Percentiles rank a stretch among this genome's conserved stretches.
Conservation (phyloP, 176 grass and related monocot genomes). For the Calamus simplicifolius region DNA sequence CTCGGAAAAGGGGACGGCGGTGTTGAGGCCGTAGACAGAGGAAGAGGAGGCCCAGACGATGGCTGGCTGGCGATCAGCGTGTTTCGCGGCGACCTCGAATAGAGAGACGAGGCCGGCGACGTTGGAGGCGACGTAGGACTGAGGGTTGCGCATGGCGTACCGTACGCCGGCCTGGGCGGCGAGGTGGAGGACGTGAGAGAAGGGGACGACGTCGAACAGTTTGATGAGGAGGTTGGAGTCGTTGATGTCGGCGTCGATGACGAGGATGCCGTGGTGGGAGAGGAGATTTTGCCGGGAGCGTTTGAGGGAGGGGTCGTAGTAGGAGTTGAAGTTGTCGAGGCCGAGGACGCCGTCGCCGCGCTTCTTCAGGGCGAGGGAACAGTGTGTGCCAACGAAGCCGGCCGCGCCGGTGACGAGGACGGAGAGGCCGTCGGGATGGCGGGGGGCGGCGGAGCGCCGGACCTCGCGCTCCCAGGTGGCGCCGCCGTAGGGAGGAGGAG, state of each 20-base stretch:
- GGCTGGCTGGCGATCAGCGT: constrained; percentile 85
- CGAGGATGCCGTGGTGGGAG: constrained; percentile 38
- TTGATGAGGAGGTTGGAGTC: constrained; percentile 37
- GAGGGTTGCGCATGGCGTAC: constrained; percentile 83
- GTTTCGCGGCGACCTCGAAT: constrained; percentile 66
- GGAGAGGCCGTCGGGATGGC: constrained; percentile 33
- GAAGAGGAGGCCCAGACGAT: constrained; percentile 88
- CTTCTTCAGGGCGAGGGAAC: constrained; percentile 60
- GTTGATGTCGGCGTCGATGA: constrained; percentile 94
- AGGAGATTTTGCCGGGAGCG: constrained; percentile 60
- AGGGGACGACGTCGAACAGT: constrained; percentile 63
- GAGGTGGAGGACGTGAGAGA: constrained; percentile 92
- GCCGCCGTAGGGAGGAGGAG: constrained; percentile 26
- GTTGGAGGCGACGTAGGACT: constrained; percentile 89
- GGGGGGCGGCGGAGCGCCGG: constrained; percentile 32
- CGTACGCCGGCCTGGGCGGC: constrained; percentile 93
- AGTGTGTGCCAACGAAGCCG: constrained; percentile 78
- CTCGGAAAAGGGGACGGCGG: constrained; percentile 74
- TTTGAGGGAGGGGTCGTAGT: constrained; percentile 90
- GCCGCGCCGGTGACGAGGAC: constrained; percentile 79
- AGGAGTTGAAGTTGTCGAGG: constrained; percentile 90
- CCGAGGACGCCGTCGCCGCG: constrained; percentile 82
- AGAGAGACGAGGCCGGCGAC: constrained; percentile 74
- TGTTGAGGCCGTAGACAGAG: constrained; percentile 91
- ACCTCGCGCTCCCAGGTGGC: constrained; percentile 51